phyloP scores from a whole-genome alignment of 371 early-diverging fungal genomes.

The Apophysomyces sp. region DNA sequence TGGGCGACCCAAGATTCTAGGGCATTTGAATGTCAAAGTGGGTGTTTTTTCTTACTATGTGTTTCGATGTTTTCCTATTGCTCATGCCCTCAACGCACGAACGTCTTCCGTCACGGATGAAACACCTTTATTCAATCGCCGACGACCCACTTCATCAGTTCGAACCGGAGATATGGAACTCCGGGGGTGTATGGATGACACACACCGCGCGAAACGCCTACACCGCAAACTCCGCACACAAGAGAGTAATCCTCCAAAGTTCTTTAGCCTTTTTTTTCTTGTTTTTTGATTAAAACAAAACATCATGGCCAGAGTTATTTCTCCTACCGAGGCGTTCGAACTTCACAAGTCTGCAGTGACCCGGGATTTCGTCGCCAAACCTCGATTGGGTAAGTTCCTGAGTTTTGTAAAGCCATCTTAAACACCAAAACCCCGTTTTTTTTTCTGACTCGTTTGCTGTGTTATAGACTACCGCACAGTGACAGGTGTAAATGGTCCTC shows the following conservation, averaged over 20 bases:
- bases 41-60: no score
- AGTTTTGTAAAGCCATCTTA: slow-evolving; percentile 1
- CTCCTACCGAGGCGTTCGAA: slow-evolving; percentile 63
- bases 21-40: no score
- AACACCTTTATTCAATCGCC: no score
- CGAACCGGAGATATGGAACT: no score
- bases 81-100: no score
- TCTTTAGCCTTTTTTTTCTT: neutral
- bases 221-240: neutral
- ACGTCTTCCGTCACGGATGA: no score
- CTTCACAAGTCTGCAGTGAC: slow-evolving; percentile 83
- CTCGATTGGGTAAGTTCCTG: slow-evolving; percentile 78
- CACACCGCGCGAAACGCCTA: no score
- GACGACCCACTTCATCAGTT: no score
- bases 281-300: neutral
- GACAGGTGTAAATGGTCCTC: slow-evolving; percentile 99
- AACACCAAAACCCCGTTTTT: neutral
- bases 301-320: slow-evolving; percentile 38
- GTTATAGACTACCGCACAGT: slow-evolving; percentile 96
- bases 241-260: neutral
- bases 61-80: no score
- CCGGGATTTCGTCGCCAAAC: slow-evolving; percentile 84
- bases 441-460: neutral
- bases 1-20: no score
- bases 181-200: no score